These are phyloP conservation scores for Coniosporium apollinis DNA, from an alignment of 495 filamentous ascomycete species.

Conservation along the genomic window DNA sequence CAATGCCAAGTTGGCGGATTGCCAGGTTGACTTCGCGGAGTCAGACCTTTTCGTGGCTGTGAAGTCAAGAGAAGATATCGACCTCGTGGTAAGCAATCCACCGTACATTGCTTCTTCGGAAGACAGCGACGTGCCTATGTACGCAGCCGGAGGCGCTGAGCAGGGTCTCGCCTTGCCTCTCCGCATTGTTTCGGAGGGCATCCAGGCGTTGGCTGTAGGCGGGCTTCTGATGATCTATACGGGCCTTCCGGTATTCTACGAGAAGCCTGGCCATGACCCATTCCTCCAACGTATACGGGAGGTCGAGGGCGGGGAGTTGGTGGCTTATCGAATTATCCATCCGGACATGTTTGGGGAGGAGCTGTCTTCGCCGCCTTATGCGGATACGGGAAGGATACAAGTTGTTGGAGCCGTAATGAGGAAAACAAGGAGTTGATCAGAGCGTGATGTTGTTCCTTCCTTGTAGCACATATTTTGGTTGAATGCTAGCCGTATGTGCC, in stretches of 20 bases:
- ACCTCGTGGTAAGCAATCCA: slow-evolving; percentile 1
- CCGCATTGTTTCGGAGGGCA: slow-evolving; percentile 1
- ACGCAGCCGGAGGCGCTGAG: slow-evolving; percentile 1
- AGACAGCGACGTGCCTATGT: not conserved
- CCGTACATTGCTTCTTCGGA: slow-evolving; percentile 2
- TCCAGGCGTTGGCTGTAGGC: not conserved
- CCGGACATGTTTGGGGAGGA: slow-evolving; percentile 3
- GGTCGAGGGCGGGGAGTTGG: slow-evolving; percentile 1
- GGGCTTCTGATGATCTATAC: slow-evolving; percentile 2
- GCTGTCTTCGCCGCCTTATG: not conserved
- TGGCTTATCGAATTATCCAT: slow-evolving; percentile 1
- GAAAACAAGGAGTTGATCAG: not conserved
- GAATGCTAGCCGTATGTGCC: too few relatives aligned
- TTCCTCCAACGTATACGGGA: not conserved
- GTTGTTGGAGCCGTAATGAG: slow-evolving; percentile 1
- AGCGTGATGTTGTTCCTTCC: not conserved
- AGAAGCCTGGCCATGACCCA: not conserved
- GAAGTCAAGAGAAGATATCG: not conserved
- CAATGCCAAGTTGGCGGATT: not conserved
- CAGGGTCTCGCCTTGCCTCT: slow-evolving; percentile 1
- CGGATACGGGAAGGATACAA: slow-evolving; percentile 2
- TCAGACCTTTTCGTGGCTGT: slow-evolving; percentile 1
- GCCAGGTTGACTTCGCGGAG: not conserved
- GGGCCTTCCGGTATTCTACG: not conserved
- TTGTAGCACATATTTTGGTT: too few relatives aligned